phyloP scores from a whole-genome alignment of 2,329 filamentous ascomycete genomes.

The Gnomoniopsis sp. region DNA sequence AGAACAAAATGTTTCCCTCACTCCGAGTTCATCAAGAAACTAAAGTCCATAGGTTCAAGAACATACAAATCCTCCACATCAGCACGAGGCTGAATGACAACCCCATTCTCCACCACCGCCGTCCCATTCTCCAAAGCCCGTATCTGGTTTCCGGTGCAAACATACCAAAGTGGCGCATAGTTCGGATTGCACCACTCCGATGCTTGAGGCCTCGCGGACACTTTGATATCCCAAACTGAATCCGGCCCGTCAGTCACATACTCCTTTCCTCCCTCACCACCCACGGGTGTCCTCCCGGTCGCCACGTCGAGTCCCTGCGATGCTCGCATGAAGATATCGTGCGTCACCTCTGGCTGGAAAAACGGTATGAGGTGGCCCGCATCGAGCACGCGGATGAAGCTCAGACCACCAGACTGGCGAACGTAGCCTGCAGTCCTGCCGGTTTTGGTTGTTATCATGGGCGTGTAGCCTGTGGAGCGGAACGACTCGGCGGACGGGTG shows the following conservation, averaged over 20 bases:
- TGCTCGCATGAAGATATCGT: constrained; percentile 46
- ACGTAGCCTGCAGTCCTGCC: constrained; percentile 41
- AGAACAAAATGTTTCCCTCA: neutral
- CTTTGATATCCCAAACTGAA: constrained; percentile 17
- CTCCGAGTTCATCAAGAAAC: neutral
- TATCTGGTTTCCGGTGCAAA: constrained; percentile 2
- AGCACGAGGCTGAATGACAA: neutral
- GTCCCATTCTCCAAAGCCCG: neutral
- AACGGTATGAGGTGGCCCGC: constrained; percentile 43
- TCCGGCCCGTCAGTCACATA: constrained; percentile 17
- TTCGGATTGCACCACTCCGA: constrained; percentile 12
- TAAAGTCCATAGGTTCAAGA: neutral
- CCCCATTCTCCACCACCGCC: neutral
- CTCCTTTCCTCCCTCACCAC: neutral
- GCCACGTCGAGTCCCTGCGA: constrained; percentile 46
- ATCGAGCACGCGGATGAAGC: constrained; percentile 41
- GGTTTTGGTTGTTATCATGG: constrained; percentile 32
- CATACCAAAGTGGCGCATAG: neutral
- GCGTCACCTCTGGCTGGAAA: constrained; percentile 48
- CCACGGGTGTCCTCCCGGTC: constrained; percentile 43
- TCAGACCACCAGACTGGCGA: constrained; percentile 42
- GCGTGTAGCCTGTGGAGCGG: constrained; percentile 43
- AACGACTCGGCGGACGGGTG: constrained; percentile 38
- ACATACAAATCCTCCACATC: neutral
- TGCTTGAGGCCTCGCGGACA: neutral